These are phyloP conservation scores for Carex cristatella DNA, from an alignment of 176 grass and related monocot species.

Conservation along the genomic window DNA sequence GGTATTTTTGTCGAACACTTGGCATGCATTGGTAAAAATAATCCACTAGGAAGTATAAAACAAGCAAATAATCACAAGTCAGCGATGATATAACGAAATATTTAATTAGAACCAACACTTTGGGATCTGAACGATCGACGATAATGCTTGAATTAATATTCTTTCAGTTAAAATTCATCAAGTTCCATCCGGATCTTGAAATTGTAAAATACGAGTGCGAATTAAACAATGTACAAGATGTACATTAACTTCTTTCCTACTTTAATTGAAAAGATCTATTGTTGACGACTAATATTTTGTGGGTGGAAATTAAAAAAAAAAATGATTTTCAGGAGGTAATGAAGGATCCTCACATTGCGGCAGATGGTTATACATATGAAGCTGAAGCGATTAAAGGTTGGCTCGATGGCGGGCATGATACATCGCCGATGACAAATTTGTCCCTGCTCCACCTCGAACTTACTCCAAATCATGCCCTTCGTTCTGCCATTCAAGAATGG, in stretches of 20 bases:
- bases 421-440: slow-evolving; percentile 71
- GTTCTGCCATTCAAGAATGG: slow-evolving; percentile 54
- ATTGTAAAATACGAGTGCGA: no score
- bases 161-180: no score
- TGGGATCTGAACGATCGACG: background rate
- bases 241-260: no score
- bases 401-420: slow-evolving; percentile 50
- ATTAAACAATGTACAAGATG: no score
- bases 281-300: background rate
- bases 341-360: slow-evolving; percentile 65
- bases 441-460: slow-evolving; percentile 35
- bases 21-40: background rate
- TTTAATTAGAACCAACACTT: background rate
- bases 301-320: background rate
- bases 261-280: background rate
- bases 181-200: no score
- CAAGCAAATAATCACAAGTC: background rate
- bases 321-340: slow-evolving; percentile 55
- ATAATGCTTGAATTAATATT: background rate
- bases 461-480: slow-evolving; percentile 49
- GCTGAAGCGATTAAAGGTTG: slow-evolving; percentile 64
- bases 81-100: background rate
- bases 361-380: slow-evolving; percentile 76
- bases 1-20: background rate
- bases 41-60: background rate